Evolutionary conservation across 2,329 filamentous ascomycete species (phyloP).

Genomic region (Diaporthe ilicicola): DNA sequence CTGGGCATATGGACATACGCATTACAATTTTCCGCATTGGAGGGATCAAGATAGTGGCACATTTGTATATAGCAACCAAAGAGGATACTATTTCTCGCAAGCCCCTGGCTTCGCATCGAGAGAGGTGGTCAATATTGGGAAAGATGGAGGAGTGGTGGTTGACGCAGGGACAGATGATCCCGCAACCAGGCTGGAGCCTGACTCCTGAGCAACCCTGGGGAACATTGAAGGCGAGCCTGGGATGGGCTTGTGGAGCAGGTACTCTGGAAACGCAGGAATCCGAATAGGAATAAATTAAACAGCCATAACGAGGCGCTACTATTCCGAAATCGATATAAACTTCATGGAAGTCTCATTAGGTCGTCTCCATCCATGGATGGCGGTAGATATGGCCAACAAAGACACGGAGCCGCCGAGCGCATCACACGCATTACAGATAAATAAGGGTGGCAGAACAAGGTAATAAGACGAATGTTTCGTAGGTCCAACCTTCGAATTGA

Average conservation of each 20-base stretch:
- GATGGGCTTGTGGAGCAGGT: neutral
- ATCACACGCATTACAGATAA: too few relatives aligned
- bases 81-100: conserved; percentile 35
- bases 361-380: too few relatives aligned
- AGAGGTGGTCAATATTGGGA: neutral
- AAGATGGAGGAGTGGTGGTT: neutral
- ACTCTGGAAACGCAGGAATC: neutral
- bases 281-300: too few relatives aligned
- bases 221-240: neutral
- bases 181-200: neutral
- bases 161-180: neutral
- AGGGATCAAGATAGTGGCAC: conserved; percentile 32
- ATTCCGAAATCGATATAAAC: too few relatives aligned
- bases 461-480: too few relatives aligned
- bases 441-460: too few relatives aligned
- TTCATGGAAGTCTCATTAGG: too few relatives aligned
- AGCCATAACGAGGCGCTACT: too few relatives aligned
- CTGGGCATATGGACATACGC: conserved; percentile 60
- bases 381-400: too few relatives aligned
- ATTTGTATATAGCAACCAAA: conserved; percentile 38
- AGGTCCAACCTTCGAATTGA: too few relatives aligned
- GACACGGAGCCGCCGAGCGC: too few relatives aligned
- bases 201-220: neutral
- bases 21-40: conserved; percentile 53
- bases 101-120: neutral